These are phyloP conservation scores for Ceratocystis eucalypticola DNA, from an alignment of 2,329 filamentous ascomycete species.

Conservation along the genomic window DNA sequence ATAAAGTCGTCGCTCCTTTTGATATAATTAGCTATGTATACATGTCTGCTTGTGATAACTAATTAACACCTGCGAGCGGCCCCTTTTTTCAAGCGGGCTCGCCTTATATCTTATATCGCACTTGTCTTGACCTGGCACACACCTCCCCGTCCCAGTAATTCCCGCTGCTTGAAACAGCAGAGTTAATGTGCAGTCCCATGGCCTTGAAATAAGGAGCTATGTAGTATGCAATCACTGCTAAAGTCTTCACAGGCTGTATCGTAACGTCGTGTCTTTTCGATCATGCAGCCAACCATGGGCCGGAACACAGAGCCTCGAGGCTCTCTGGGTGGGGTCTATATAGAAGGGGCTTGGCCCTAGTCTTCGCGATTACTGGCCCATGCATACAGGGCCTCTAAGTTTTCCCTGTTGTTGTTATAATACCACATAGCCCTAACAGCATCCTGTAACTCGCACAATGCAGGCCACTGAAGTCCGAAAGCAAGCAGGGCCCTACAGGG, in stretches of 20 bases:
- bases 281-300: background rate
- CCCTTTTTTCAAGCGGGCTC: no score
- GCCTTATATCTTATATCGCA: background rate
- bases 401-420: background rate
- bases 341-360: conserved; percentile 1
- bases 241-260: background rate
- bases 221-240: background rate
- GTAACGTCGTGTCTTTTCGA: background rate
- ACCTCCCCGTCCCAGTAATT: no score
- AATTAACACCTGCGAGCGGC: background rate
- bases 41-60: background rate
- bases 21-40: background rate
- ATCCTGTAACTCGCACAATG: no score
- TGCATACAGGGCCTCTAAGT: background rate
- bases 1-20: background rate
- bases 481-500: no score
- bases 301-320: background rate
- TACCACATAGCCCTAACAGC: no score
- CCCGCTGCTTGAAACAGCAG: no score
- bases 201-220: no score
- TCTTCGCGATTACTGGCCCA: background rate
- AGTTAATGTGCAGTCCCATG: no score
- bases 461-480: no score
- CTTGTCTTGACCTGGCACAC: background rate
- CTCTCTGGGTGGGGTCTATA: background rate